Evolutionary conservation across 306 rosid species (phyloP), one percentile per base, ranked within the genome.

Genomic region (Erythrophleum fordii): DNA sequence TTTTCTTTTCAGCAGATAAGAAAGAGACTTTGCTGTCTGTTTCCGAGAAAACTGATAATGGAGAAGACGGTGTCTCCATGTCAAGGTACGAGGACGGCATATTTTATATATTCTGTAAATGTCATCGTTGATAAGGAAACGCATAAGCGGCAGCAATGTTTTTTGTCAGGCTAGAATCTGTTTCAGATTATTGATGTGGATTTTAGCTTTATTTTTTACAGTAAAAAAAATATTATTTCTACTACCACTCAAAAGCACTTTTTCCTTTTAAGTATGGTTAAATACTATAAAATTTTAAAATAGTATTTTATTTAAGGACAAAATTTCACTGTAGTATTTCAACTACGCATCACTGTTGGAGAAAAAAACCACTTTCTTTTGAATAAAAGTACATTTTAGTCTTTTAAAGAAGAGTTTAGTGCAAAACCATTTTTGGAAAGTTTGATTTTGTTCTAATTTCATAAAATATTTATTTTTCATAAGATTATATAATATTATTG

Each of bases 1-100:
- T 58, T 42, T 78, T 37, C n/a, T 8, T 2, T 34, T 16, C 25
- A 25, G 28, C 55, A 73, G 69, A 80, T 75, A 80, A 80, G 52
- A 18, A 55, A 18, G 75, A 73, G 42, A 81, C 39, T n/a, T 39
- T 73, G 20, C 10, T 52, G 69, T 53, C 61, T 55, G 28, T 28
- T 53, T 64, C 51, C 26, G 3, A 45, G 5, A 26, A 62, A 52
- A 64, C 29, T 52, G 5, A 39, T 46, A 18, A 11, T n/a, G 7
- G 23, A 23, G 20, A 80, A 51, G 11, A 78, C 23, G 10, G 49
- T 41, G 66, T 37, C 18, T 77, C 18, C 7, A 12, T 22, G 64
- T 77, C 75, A 9, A 45, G 31, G 53, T 37, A 46, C 0, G 18
- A 53, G 20, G 69, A 78, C 75, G 1, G n/a, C 49, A 69, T 28